Evolutionary conservation across 129 eudicot genomes (phyloP).

Genomic region (Tagetes patula): DNA sequence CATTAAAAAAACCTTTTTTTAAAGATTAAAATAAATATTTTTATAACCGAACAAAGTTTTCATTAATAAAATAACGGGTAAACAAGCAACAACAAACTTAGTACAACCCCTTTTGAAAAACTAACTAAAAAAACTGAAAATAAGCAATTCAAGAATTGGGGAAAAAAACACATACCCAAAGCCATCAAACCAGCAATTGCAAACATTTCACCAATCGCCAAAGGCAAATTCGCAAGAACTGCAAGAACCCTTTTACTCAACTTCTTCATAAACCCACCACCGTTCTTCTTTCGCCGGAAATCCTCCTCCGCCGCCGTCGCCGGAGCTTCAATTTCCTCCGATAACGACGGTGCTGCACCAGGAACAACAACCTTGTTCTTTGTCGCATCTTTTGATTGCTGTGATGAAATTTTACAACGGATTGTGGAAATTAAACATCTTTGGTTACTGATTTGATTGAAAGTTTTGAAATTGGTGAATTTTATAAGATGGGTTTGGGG

Average conservation of each 20-base stretch:
- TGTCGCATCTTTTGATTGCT: slow-evolving; percentile 33
- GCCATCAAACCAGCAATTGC: slow-evolving; percentile 88
- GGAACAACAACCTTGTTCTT: slow-evolving; percentile 50
- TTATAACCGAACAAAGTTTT: too few relatives aligned
- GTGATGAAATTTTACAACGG: slow-evolving; percentile 45
- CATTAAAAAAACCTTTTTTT: too few relatives aligned
- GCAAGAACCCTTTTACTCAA: slow-evolving; percentile 52
- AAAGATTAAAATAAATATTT: too few relatives aligned
- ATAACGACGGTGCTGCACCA: slow-evolving; percentile 62
- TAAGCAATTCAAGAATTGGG: background rate
- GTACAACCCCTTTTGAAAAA: too few relatives aligned
- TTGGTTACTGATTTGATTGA: slow-evolving; percentile 13
- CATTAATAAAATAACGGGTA: too few relatives aligned
- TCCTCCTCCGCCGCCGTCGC: slow-evolving; percentile 20
- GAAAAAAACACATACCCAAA: slow-evolving; percentile 48
- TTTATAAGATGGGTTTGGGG: slow-evolving; percentile 34
- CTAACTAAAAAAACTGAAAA: background rate
- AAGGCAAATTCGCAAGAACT: slow-evolving; percentile 76
- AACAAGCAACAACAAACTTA: too few relatives aligned
- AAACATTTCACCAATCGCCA: slow-evolving; percentile 89
- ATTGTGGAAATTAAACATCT: slow-evolving; percentile 25
- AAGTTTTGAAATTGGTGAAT: slow-evolving; percentile 20
- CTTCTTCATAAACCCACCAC: slow-evolving; percentile 37
- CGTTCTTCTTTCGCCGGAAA: slow-evolving; percentile 30
- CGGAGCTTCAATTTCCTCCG: slow-evolving; percentile 36